Percentiles rank a stretch among this genome's conserved stretches.
phyloP scores from a whole-genome alignment of 1,284 basidiomycete species.

The Jaminaea rosea region DNA sequence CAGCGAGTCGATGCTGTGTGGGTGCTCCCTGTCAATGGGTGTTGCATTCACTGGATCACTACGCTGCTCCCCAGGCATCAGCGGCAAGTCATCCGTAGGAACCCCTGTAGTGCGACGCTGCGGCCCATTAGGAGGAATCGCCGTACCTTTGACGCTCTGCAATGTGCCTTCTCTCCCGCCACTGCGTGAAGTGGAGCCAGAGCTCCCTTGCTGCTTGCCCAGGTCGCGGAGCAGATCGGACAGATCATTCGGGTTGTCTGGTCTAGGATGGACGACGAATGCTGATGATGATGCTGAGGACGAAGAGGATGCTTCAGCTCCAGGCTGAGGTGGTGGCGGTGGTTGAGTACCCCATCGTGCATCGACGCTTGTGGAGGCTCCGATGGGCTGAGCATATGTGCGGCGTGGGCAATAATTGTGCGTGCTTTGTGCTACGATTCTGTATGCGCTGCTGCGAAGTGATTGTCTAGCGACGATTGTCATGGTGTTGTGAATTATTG shows the following conservation, averaged over 20 bases:
- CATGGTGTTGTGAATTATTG: too few species aligned
- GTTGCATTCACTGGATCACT: slow-evolving; percentile 11
- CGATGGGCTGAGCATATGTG: slow-evolving; percentile 26
- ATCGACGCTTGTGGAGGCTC: slow-evolving; percentile 30
- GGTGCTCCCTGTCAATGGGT: slow-evolving; percentile 24
- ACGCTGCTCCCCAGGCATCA: neutral
- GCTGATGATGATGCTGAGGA: slow-evolving; percentile 6
- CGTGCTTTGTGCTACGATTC: too few species aligned
- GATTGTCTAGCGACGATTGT: too few species aligned
- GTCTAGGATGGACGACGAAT: slow-evolving; percentile 11
- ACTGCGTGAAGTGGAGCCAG: slow-evolving; percentile 20
- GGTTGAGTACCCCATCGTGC: slow-evolving; percentile 28
- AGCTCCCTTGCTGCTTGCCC: slow-evolving; percentile 16
- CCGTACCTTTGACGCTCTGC: too few species aligned
- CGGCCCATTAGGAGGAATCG: too few species aligned
- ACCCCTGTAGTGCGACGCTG: too few species aligned
- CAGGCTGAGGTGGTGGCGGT: slow-evolving; percentile 20
- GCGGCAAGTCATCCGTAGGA: neutral
- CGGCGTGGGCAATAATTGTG: neutral
- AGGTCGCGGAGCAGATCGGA: slow-evolving; percentile 17
- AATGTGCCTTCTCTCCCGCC: slow-evolving; percentile 19
- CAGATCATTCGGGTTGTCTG: slow-evolving; percentile 27
- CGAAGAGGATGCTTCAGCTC: neutral
- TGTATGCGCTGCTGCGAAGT: too few species aligned
- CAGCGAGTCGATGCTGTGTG: slow-evolving; percentile 30